Base-by-base conservation (phyloP, 148 eudicot species). In the Polygonum aviculare region DNA sequence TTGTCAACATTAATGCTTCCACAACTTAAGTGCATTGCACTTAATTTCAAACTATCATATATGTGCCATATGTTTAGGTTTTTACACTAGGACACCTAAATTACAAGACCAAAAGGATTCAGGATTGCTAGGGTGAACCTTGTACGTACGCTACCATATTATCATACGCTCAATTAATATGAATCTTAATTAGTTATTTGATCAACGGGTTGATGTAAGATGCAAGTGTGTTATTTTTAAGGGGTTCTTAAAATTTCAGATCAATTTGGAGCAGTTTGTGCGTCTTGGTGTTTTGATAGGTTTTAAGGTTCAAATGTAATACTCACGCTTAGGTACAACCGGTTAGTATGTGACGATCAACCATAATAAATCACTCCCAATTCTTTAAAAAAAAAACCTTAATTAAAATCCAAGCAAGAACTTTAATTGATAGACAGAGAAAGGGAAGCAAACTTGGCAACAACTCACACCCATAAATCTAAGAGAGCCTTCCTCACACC, bases 351-450 rank as follows among this genome's bases (percentile, higher is more conserved):
- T 63, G 70, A 63, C 40, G 18, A 63, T 63, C 70, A 63, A 63
- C 69, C 69, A 12, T 57, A 57, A 57, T 19, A 57, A 21, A 60
- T 60, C 6, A 26, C 8, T 15, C 16, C 10, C 14, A 22, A 62
- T 11, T 31, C 3, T 40, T 40, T 63, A n/a, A n/a, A n/a, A 63
- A 63, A 4, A 67, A 67, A 67, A 3, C n/a, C 8, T 65, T 33
- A 65, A 65, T 65, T 67, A 67, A 67, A 67, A 67, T n/a, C 45
- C 44, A 67, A 67, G 72, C 72, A 67, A 67, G 12, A 38, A 67
- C 72, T 16, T 36, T 5, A 26, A 26, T 26, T 26, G 31, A 26
- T 26, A 67, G 72, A 67, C 44, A 67, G 36, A 33, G 40, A 65
- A 65, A 33, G 19, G n/a, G n/a, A 35, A 36, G 33, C 41, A 36